A percentile compares a stretch with the other conserved stretches of the same genome.
phyloP scores from a whole-genome alignment of 306 rosid species.

The Canavalia gladiata region DNA sequence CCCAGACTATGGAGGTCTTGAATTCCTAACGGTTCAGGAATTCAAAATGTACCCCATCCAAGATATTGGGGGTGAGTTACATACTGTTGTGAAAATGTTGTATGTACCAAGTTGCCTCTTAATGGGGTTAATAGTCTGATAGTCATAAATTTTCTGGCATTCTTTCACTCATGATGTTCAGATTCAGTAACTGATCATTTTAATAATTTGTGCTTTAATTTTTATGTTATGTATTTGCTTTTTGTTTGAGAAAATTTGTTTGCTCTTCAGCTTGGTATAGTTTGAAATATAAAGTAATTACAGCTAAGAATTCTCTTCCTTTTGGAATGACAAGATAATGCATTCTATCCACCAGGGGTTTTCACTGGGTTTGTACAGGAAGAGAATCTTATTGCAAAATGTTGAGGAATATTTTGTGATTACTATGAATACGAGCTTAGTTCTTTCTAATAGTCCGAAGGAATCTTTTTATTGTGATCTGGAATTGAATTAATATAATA shows the following conservation, averaged over 20 bases:
- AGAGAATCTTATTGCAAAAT: no score
- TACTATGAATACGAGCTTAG: no score
- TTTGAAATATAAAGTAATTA: neutral
- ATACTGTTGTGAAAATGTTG: conserved; percentile 13
- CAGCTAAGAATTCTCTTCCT: neutral
- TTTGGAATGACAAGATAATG: neutral
- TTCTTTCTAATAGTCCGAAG: no score
- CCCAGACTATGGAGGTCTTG: conserved; percentile 3
- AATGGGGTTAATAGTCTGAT: neutral
- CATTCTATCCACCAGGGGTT: neutral
- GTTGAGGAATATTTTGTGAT: no score
- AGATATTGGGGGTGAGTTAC: neutral
- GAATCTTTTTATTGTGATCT: no score
- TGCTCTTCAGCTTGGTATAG: neutral
- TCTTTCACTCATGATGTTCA: neutral
- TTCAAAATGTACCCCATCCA: conserved; percentile 15
- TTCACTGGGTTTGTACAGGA: no score
- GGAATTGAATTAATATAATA: neutral
- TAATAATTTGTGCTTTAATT: neutral
- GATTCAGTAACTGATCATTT: neutral
- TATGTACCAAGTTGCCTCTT: neutral
- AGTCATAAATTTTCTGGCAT: neutral
- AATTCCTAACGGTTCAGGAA: neutral
- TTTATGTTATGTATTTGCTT: no score
- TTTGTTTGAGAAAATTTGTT: neutral